Base-by-base conservation (phyloP, 2,329 filamentous ascomycete species). In the Botryotinia globosa region DNA sequence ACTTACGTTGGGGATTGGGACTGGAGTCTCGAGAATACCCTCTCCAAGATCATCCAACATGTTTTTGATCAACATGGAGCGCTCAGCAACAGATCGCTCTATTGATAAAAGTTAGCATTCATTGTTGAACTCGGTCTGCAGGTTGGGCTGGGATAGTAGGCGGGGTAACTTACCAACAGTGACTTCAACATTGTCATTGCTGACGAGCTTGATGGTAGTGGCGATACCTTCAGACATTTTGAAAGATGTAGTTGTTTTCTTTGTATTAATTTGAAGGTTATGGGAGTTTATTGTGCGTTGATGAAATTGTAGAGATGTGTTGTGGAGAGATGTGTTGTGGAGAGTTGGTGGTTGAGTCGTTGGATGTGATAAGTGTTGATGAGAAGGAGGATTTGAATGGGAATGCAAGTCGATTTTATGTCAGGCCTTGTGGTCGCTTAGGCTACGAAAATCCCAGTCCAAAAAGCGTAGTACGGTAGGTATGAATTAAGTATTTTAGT, bases 51-150 rank as follows among this genome's bases (percentile, higher is more conserved):
- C 96, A 81, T 97, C 94, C 63, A 99, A 88, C 91, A 99, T 91
- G 87, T 98, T 97, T 90, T 97, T 98, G 86, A 99, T 97, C 70
- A 99, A 87, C 80, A 98, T 90, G 4, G 94, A 97, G 77, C 95
- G 93, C 86, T 97, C 94, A 59, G 93, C 94, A 74, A 98, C 92
- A 54, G 89, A 86, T 76, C 93, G 93, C 76, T 97, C 94, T 72
- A 39, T 72, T 48, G 22, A 45, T 92, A 8, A n/a, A 37, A 54
- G 25, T 48, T n/a, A 67, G 48, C 34, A 67, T 42, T 20, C 25
- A 20, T 6, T 37, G 39, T 56, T 56, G 6, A n/a, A 56, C 18
- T n/a, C 29, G 39, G 76, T 78, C 65, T 77, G 73, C 56, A 12
- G 32, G 20, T 29, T 54, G 61, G 7, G 44, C 9, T 56, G 44